These are phyloP conservation scores for Colletotrichum somersetense DNA, from an alignment of 2,329 filamentous ascomycete species.

Conservation along the genomic window DNA sequence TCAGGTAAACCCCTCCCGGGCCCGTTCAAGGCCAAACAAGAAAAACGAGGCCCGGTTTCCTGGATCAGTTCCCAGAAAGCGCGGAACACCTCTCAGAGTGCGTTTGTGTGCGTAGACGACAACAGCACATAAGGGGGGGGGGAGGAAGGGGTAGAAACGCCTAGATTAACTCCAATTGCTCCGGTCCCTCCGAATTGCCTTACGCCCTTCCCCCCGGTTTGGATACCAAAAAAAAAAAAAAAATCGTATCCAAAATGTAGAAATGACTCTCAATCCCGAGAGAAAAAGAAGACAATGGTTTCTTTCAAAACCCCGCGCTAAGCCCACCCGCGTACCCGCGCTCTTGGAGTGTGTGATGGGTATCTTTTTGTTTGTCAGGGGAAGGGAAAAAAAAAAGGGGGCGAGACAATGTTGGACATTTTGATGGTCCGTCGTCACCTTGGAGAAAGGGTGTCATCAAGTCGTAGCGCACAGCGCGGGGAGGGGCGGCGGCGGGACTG, in stretches of 20 bases:
- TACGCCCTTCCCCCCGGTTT: conserved; percentile 3
- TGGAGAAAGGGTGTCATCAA: conserved; percentile 27
- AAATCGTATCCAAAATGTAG: neutral
- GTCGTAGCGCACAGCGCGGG: conserved; percentile 40
- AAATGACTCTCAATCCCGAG: conserved; percentile 24
- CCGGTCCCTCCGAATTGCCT: conserved; percentile 9
- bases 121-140: too few relatives aligned
- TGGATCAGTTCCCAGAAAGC: too few relatives aligned
- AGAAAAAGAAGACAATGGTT: neutral
- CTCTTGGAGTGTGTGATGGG: conserved; percentile 18
- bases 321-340: conserved; percentile 19
- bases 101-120: too few relatives aligned
- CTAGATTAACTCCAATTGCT: conserved; percentile 37
- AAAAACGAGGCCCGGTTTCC: too few relatives aligned
- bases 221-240: neutral
- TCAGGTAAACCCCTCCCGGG: neutral
- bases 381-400: neutral
- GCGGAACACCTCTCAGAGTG: too few relatives aligned
- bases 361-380: conserved; percentile 18
- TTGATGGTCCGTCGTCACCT: conserved; percentile 16
- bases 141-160: conserved; percentile 17
- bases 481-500: neutral
- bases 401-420: conserved; percentile 22
- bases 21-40: too few relatives aligned
- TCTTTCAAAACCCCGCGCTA: neutral